A percentile compares a stretch with the other conserved stretches of the same genome.
Conservation (phyloP, 1,284 basidiomycete species). For the Rhodotorula sp. region DNA sequence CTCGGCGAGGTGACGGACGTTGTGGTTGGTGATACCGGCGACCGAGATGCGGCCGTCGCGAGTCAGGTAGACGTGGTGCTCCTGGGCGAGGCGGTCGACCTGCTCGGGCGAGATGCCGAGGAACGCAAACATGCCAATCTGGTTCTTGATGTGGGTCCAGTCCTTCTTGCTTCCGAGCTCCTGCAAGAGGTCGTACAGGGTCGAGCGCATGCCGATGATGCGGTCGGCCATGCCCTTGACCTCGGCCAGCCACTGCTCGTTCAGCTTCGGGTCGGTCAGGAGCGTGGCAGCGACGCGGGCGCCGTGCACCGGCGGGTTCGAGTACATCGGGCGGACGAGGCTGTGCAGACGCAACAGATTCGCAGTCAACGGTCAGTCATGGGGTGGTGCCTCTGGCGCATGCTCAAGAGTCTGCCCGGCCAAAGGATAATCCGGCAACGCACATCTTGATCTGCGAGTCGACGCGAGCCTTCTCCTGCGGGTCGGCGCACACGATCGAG, state of each 20-base stretch:
- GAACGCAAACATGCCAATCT: slow-evolving; percentile 73
- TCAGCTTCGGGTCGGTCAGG: slow-evolving; percentile 49
- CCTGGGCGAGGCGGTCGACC: slow-evolving; percentile 67
- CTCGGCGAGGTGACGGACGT: slow-evolving; percentile 74
- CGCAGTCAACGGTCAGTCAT: neutral
- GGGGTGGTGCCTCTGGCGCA: no score
- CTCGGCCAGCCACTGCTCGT: slow-evolving; percentile 58
- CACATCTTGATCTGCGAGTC: slow-evolving; percentile 49
- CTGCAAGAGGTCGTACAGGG: slow-evolving; percentile 73
- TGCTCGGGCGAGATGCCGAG: slow-evolving; percentile 55
- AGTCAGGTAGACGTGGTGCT: slow-evolving; percentile 79
- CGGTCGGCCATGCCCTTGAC: slow-evolving; percentile 88
- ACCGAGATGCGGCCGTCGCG: slow-evolving; percentile 41
- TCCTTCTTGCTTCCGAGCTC: slow-evolving; percentile 64
- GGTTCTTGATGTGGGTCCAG: slow-evolving; percentile 85
- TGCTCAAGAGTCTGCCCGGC: no score
- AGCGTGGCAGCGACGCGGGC: slow-evolving; percentile 53
- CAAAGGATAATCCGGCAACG: slow-evolving; percentile 14
- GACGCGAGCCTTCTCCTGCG: slow-evolving; percentile 47
- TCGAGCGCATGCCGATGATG: slow-evolving; percentile 84
- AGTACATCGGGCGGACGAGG: slow-evolving; percentile 97
- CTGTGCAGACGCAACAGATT: slow-evolving; percentile 37
- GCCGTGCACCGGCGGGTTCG: slow-evolving; percentile 88
- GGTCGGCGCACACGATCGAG: slow-evolving; percentile 60
- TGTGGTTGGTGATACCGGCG: slow-evolving; percentile 74